Evolutionary conservation across 1,139 yeast species (phyloP).

Genomic region (Blastobotrys elegans): DNA sequence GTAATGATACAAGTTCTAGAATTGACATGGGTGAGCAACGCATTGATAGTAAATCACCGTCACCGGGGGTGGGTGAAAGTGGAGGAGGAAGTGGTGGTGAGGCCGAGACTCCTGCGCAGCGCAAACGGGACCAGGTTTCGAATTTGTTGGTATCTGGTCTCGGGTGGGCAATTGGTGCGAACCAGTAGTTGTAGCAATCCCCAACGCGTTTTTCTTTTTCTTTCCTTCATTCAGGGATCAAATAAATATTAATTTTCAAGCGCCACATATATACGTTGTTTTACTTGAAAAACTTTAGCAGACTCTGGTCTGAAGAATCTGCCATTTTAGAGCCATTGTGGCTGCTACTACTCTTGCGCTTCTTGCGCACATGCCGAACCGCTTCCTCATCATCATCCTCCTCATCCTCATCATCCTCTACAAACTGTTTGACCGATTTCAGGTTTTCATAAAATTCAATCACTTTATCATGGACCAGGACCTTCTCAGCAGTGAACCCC

Average conservation of each 20-base stretch:
- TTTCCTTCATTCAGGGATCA: too few relatives aligned
- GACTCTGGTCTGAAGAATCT: neutral
- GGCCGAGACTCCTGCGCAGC: neutral
- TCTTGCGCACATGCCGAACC: neutral
- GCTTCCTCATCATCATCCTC: neutral
- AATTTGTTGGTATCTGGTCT: slow-evolving; percentile 52
- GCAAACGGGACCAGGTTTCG: slow-evolving; percentile 46
- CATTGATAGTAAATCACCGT: neutral
- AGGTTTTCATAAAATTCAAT: slow-evolving; percentile 56
- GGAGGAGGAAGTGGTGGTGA: too few relatives aligned
- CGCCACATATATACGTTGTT: neutral
- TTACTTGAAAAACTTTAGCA: neutral
- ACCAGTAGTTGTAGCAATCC: too few relatives aligned
- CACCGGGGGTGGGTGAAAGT: neutral
- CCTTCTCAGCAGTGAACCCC: slow-evolving; percentile 59
- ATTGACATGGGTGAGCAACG: neutral
- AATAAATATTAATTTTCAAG: too few relatives aligned
- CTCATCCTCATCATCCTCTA: neutral
- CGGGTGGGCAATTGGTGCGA: slow-evolving; percentile 68
- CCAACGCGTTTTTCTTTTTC: too few relatives aligned
- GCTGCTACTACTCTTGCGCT: neutral
- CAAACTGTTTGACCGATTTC: slow-evolving; percentile 5
- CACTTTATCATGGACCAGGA: slow-evolving; percentile 65
- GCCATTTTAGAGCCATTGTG: neutral
- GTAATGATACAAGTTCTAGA: slow-evolving; percentile 20